phyloP scores from a whole-genome alignment of 352 stramenopile genomes.

The Globisporangium orthogonon region DNA sequence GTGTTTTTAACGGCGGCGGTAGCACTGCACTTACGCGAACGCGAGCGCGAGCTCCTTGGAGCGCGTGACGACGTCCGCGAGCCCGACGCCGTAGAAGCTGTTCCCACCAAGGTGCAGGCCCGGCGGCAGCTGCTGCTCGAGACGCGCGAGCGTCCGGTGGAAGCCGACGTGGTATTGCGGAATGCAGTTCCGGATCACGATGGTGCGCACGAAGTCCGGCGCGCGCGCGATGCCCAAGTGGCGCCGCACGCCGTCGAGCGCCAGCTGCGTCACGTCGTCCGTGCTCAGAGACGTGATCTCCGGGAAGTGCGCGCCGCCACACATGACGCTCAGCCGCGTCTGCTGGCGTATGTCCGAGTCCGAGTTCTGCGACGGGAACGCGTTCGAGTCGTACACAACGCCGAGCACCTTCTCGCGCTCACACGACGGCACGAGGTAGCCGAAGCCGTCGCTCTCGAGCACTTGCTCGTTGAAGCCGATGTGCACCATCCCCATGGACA shows the following conservation, averaged over 20 bases:
- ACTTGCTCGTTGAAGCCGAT: slow-evolving; percentile 60
- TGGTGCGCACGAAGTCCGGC: slow-evolving; percentile 50
- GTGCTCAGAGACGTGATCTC: slow-evolving; percentile 36
- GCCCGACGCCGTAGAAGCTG: slow-evolving; percentile 82
- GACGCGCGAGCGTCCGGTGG: slow-evolving; percentile 41
- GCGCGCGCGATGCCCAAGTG: slow-evolving; percentile 59
- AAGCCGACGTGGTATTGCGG: slow-evolving; percentile 86
- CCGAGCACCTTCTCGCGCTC: slow-evolving; percentile 72
- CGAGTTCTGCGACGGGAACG: slow-evolving; percentile 79
- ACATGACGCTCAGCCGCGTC: slow-evolving; percentile 83
- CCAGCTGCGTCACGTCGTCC: slow-evolving; percentile 49
- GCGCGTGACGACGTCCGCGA: slow-evolving; percentile 79
- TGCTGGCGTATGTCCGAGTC: slow-evolving; percentile 18
- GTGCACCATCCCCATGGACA: slow-evolving; percentile 81
- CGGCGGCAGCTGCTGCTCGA: slow-evolving; percentile 49
- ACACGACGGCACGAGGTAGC: slow-evolving; percentile 73
- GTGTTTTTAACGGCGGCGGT: not conserved
- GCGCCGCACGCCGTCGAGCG: slow-evolving; percentile 56
- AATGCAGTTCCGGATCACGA: slow-evolving; percentile 61
- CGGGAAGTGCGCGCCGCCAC: slow-evolving; percentile 70
- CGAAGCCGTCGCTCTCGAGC: slow-evolving; percentile 69
- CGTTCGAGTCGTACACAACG: slow-evolving; percentile 86
- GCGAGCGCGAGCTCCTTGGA: slow-evolving; percentile 74
- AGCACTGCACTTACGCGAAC: slow-evolving; percentile 18
- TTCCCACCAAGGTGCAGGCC: slow-evolving; percentile 68